phyloP scores from a whole-genome alignment of 2,329 filamentous ascomycete species.

The Trichoderma cornu-damae region DNA sequence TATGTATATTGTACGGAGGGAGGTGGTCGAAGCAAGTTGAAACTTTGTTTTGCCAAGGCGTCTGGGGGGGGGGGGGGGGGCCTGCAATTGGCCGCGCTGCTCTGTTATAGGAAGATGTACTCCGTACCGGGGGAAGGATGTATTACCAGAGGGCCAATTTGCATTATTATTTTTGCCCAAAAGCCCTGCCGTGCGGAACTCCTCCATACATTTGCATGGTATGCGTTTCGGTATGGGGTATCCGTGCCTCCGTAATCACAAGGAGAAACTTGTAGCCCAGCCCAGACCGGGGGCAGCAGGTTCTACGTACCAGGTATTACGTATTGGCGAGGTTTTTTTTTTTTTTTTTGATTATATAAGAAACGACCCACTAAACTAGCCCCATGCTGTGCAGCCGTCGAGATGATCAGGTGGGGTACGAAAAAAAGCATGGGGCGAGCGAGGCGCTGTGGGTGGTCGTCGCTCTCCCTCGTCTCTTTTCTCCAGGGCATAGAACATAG shows the following conservation, averaged over 20 bases:
- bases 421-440: not conserved
- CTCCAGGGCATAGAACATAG: not conserved
- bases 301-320: conserved; percentile 2
- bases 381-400: conserved; percentile 10
- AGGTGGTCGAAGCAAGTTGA: not conserved
- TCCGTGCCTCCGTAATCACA: not conserved
- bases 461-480: not conserved
- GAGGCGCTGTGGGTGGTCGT: too few relatives aligned
- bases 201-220: not conserved
- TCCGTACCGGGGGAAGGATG: too few relatives aligned
- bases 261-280: not conserved
- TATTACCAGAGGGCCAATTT: not conserved
- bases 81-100: not conserved
- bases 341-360: not conserved
- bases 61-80: not conserved
- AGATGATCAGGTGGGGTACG: not conserved
- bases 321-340: too few relatives aligned
- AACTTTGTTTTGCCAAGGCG: conserved; percentile 1
- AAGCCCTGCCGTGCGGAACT: not conserved
- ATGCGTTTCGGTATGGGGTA: not conserved
- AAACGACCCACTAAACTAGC: not conserved
- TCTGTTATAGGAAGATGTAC: too few relatives aligned
- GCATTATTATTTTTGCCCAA: not conserved
- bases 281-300: not conserved
- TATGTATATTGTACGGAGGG: too few relatives aligned